Evolutionary conservation across 495 filamentous ascomycete species (phyloP).

Genomic region (Poronia punctata): DNA sequence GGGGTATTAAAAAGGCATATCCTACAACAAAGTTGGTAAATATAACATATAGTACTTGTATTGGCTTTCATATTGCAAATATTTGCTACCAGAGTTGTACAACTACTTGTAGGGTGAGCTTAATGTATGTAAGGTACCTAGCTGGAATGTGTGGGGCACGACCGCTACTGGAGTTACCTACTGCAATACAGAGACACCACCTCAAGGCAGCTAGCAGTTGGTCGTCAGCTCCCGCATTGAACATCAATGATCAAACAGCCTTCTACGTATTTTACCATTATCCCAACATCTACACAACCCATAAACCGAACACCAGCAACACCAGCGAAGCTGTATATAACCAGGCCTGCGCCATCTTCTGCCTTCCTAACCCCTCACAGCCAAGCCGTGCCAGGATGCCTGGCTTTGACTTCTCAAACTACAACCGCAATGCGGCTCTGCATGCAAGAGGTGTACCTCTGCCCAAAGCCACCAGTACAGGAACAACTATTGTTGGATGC

Average conservation of each 20-base stretch:
- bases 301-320: background rate
- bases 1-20: no score
- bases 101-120: no score
- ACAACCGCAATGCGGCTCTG: constrained; percentile 94
- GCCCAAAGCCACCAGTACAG: constrained; percentile 96
- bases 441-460: constrained; percentile 88
- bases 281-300: background rate
- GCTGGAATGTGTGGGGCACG: background rate
- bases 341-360: background rate
- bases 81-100: no score
- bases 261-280: background rate
- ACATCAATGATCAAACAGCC: constrained; percentile 8
- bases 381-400: constrained; percentile 58
- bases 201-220: constrained; percentile 22
- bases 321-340: background rate
- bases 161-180: background rate
- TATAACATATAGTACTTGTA: no score
- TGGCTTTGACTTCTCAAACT: constrained; percentile 99
- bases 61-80: no score
- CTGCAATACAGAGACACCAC: background rate
- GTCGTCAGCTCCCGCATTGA: constrained; percentile 21
- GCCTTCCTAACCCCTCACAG: background rate
- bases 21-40: no score
- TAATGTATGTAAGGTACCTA: no score
- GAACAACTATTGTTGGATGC: constrained; percentile 98